phyloP scores from a whole-genome alignment of 305 asterid genomes.

The Fraxinus platypoda region DNA sequence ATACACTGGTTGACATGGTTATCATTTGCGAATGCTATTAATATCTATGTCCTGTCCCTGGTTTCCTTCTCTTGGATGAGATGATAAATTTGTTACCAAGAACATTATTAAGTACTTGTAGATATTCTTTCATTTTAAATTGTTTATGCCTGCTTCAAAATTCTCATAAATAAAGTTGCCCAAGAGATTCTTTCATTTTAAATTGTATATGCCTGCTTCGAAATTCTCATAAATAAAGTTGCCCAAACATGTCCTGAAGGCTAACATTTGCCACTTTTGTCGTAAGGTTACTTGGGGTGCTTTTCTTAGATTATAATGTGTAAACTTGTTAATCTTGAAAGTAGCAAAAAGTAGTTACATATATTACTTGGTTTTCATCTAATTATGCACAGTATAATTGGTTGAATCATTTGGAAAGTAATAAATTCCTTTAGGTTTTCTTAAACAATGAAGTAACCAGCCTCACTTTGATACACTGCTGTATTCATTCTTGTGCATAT shows the following conservation, averaged over 20 bases:
- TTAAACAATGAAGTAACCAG: neutral
- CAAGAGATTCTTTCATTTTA: neutral
- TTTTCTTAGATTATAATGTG: neutral
- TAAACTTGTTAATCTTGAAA: neutral
- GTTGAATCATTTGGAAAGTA: neutral
- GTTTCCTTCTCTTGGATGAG: neutral
- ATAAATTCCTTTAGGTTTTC: conserved; percentile 1
- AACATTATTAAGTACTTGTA: neutral
- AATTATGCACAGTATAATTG: neutral
- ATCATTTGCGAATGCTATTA: neutral
- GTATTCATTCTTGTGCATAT: neutral
- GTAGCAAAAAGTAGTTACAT: neutral
- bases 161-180: too few species aligned
- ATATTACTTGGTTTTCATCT: neutral
- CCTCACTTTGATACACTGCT: neutral
- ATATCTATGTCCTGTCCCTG: neutral
- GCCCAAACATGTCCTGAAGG: neutral
- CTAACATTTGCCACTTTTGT: neutral
- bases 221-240: neutral
- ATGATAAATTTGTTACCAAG: neutral
- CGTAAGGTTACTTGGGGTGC: neutral
- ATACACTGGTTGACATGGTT: neutral
- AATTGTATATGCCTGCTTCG: neutral
- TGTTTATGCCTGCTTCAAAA: too few species aligned
- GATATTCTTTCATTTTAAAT: too few species aligned